Conservation (phyloP, 345 rosid species). For the Brassica nigra region DNA sequence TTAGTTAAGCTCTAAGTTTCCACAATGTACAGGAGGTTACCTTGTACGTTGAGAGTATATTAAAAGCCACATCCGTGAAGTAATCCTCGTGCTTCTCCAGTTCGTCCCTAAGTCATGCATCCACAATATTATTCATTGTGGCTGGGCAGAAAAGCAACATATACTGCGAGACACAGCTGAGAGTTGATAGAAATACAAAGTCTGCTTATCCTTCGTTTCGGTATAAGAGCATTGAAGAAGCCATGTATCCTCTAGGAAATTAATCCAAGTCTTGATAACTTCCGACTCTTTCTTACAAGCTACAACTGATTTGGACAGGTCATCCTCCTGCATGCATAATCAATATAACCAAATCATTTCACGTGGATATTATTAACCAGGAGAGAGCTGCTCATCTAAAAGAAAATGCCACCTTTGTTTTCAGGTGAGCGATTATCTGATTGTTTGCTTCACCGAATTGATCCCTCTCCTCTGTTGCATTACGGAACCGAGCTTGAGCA, state of each 20-base stretch:
- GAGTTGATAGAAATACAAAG: constrained; percentile 57
- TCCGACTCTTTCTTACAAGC: constrained; percentile 77
- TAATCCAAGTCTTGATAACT: constrained; percentile 86
- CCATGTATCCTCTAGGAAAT: constrained; percentile 95
- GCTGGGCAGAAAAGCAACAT: constrained; percentile 2
- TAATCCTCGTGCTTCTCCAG: constrained; percentile 82
- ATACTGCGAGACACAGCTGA: constrained; percentile 15
- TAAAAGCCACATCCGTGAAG: constrained; percentile 65
- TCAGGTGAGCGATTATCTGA: constrained; percentile 82
- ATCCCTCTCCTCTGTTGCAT: constrained; percentile 86
- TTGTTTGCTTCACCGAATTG: constrained; percentile 94
- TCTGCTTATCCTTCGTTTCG: constrained; percentile 76
- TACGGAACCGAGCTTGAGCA: constrained; percentile 77
- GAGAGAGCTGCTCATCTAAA: constrained; percentile 22
- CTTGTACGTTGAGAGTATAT: constrained; percentile 74
- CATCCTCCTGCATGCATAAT: constrained; percentile 69
- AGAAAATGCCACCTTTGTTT: constrained; percentile 61
- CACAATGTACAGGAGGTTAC: constrained; percentile 39
- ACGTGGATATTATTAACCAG: not conserved
- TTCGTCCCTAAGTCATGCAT: constrained; percentile 62
- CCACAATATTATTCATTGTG: constrained; percentile 8
- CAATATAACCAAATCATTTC: not conserved
- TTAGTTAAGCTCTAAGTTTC: constrained; percentile 12
- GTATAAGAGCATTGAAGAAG: constrained; percentile 66
- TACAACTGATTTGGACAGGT: constrained; percentile 72